A percentile compares a stretch with the other conserved stretches of the same genome.
These are phyloP conservation scores for Penicillium occitanis DNA, from an alignment of 2,329 filamentous ascomycete genomes.

Conservation along the genomic window DNA sequence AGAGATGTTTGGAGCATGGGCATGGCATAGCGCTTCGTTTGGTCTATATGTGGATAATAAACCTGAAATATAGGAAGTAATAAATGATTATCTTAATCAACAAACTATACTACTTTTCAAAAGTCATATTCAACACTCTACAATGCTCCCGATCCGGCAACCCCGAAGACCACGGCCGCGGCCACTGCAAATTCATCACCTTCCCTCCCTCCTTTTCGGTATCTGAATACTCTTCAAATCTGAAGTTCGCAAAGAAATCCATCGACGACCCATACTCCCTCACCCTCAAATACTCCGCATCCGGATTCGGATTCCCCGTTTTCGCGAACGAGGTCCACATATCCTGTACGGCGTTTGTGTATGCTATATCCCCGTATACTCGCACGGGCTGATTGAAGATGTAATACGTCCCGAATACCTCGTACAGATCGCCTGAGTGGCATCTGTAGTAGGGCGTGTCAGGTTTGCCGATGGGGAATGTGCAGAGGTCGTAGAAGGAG, in stretches of 20 bases:
- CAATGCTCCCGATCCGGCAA: slow-evolving; percentile 19
- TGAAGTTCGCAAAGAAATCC: slow-evolving; percentile 3
- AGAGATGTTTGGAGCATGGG: neutral
- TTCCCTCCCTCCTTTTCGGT: neutral
- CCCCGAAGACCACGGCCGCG: slow-evolving; percentile 4
- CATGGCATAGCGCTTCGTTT: slow-evolving; percentile 8
- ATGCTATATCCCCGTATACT: slow-evolving; percentile 18
- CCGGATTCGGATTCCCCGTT: slow-evolving; percentile 18
- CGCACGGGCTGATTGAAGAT: slow-evolving; percentile 21
- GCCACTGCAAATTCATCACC: slow-evolving; percentile 19
- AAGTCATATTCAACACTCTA: neutral
- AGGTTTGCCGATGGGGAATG: slow-evolving; percentile 20
- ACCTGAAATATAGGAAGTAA: neutral
- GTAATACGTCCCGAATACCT: slow-evolving; percentile 22
- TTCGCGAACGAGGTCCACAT: slow-evolving; percentile 22
- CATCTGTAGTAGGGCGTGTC: slow-evolving; percentile 19
- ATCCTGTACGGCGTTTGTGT: slow-evolving; percentile 21
- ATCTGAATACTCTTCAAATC: neutral
- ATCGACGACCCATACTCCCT: slow-evolving; percentile 14
- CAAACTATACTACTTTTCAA: neutral
- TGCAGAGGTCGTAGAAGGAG: slow-evolving; percentile 18
- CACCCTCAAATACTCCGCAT: slow-evolving; percentile 7
- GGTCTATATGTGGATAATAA: neutral
- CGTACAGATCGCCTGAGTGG: slow-evolving; percentile 20
- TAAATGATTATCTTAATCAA: neutral